Evolutionary conservation across 345 rosid species (phyloP).

Genomic region (Eutrema yunnanense): DNA sequence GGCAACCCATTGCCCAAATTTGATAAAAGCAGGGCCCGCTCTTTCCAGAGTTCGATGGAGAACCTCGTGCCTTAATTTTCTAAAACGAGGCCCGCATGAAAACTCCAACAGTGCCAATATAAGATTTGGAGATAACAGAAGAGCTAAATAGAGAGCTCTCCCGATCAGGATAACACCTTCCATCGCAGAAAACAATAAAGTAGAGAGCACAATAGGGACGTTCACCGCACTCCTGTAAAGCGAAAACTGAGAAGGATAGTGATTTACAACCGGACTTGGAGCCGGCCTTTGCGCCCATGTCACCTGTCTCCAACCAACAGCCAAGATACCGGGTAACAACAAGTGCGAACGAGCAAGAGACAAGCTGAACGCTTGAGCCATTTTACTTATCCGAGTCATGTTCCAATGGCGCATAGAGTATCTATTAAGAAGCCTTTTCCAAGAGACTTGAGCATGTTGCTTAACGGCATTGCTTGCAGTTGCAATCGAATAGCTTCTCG

Average conservation of each 20-base stretch:
- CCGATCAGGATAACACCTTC: slow-evolving; percentile 55
- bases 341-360: slow-evolving; percentile 63
- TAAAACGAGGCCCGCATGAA: slow-evolving; percentile 47
- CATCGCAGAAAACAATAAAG: slow-evolving; percentile 37
- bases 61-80: slow-evolving; percentile 60
- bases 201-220: slow-evolving; percentile 49
- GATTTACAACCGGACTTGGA: slow-evolving; percentile 32
- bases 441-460: slow-evolving; percentile 51
- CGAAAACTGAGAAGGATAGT: slow-evolving; percentile 45
- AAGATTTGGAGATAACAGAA: slow-evolving; percentile 75
- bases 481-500: slow-evolving; percentile 39
- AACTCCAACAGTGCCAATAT: slow-evolving; percentile 71
- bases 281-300: slow-evolving; percentile 54
- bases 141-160: slow-evolving; percentile 63
- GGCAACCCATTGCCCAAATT: slow-evolving; percentile 99
- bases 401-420: slow-evolving; percentile 29
- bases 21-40: slow-evolving; percentile 98
- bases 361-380: slow-evolving; percentile 75
- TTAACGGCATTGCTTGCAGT: slow-evolving; percentile 36
- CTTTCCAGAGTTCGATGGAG: slow-evolving; percentile 68
- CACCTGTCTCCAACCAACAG: slow-evolving; percentile 46
- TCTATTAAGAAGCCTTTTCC: slow-evolving; percentile 47
- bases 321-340: slow-evolving; percentile 56
- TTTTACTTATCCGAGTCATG: slow-evolving; percentile 40
- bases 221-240: slow-evolving; percentile 52